phyloP scores from a whole-genome alignment of 1,284 basidiomycete genomes.

The Porogramme epimiltina region DNA sequence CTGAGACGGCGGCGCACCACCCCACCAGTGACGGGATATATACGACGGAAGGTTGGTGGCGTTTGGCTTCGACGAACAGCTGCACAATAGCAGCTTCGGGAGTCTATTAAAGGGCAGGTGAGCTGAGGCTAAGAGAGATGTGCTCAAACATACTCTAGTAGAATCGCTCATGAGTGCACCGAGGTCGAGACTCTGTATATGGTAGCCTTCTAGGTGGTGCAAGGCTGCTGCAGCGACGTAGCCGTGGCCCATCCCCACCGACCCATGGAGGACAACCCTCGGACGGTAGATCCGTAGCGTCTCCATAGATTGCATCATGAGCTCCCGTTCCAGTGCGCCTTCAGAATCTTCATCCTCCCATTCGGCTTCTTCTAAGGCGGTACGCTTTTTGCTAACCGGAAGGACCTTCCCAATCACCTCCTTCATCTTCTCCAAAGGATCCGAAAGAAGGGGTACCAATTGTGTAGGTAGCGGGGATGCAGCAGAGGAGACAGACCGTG shows the following conservation, averaged over 20 bases:
- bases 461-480: conserved; percentile 87
- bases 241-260: conserved; percentile 86
- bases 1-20: conserved; percentile 87
- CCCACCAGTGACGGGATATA: conserved; percentile 90
- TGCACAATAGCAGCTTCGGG: conserved; percentile 93
- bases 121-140: background rate
- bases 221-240: conserved; percentile 90
- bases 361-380: conserved; percentile 92
- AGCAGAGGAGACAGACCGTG: conserved; percentile 84
- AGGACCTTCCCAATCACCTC: conserved; percentile 68
- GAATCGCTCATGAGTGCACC: conserved; percentile 91
- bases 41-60: conserved; percentile 94
- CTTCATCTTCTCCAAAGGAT: conserved; percentile 74
- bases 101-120: conserved; percentile 53
- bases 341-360: conserved; percentile 80
- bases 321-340: conserved; percentile 78
- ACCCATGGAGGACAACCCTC: conserved; percentile 84
- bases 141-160: conserved; percentile 64
- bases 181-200: conserved; percentile 92
- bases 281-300: conserved; percentile 90
- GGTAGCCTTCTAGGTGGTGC: conserved; percentile 94
- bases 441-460: conserved; percentile 78
- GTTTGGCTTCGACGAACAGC: conserved; percentile 96
- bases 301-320: conserved; percentile 90
- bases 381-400: conserved; percentile 74